phyloP scores from a whole-genome alignment of 257 asterid species.

The Solanum medicagineum region DNA sequence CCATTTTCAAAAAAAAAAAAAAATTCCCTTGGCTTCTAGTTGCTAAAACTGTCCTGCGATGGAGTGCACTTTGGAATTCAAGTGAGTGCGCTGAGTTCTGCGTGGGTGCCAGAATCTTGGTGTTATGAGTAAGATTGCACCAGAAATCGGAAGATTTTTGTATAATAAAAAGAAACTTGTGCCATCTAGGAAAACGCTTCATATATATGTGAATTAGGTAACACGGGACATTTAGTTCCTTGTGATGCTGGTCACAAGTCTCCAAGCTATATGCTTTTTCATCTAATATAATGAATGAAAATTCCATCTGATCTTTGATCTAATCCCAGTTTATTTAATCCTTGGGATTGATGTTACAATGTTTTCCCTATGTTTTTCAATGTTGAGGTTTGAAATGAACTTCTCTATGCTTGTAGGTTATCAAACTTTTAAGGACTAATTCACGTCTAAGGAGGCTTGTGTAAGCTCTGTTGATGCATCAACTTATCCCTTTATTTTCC shows the following conservation, averaged over 20 bases:
- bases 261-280: not conserved
- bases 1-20: too few species aligned
- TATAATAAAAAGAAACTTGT: not conserved
- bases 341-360: not conserved
- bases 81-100: not conserved
- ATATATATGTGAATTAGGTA: not conserved
- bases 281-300: not conserved
- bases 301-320: not conserved
- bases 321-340: not conserved
- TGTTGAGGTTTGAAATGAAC: not conserved
- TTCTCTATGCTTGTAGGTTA: slow-evolving; percentile 47
- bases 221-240: not conserved
- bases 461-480: slow-evolving; percentile 37
- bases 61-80: not conserved
- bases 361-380: not conserved
- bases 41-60: not conserved
- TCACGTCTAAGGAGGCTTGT: slow-evolving; percentile 75
- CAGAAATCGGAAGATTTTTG: not conserved
- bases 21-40: not conserved
- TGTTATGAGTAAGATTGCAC: not conserved
- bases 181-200: not conserved
- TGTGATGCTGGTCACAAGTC: not conserved
- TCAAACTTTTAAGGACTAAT: slow-evolving; percentile 80
- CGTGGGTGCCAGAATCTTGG: not conserved
- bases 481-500: not conserved